A percentile compares a stretch with the other conserved stretches of the same genome.
Evolutionary conservation across 208 protist genomes (phyloP).

Genomic region (Lotmaria passim): DNA sequence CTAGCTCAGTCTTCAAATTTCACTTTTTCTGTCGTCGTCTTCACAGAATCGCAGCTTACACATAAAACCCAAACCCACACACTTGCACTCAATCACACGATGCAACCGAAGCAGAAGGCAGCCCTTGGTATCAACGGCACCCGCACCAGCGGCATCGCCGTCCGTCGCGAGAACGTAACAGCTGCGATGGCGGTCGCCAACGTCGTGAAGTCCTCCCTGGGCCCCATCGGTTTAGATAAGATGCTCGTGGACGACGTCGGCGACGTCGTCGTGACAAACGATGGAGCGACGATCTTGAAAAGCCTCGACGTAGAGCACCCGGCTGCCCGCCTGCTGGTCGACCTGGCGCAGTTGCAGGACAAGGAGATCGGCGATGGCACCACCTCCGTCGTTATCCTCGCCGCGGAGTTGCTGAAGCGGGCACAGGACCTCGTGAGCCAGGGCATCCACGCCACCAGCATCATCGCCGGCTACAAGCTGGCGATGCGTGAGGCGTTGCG

Average conservation of each 20-base stretch:
- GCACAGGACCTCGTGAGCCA: constrained; percentile 97
- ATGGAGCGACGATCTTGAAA: constrained; percentile 98
- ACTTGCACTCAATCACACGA: constrained; percentile 17
- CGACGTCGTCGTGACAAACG: constrained; percentile 99
- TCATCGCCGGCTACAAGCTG: constrained; percentile 99
- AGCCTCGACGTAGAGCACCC: constrained; percentile 95
- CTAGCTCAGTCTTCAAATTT: background rate
- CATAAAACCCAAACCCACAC: background rate
- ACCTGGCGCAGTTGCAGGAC: constrained; percentile 99
- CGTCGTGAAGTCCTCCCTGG: constrained; percentile 99
- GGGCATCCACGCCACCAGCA: constrained; percentile 98
- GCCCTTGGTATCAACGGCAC: constrained; percentile 95
- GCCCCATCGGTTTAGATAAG: constrained; percentile 99
- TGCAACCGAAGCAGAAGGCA: constrained; percentile 90
- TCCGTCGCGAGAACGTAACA: constrained; percentile 98
- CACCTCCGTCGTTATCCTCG: constrained; percentile 99
- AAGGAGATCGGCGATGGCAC: constrained; percentile 99
- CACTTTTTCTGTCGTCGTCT: background rate
- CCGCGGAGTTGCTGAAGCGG: constrained; percentile 98
- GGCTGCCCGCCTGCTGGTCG: constrained; percentile 97
- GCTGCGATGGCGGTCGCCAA: constrained; percentile 98
- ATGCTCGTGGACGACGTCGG: constrained; percentile 99
- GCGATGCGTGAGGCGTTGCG: constrained; percentile 96
- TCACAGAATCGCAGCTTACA: too few relatives aligned
- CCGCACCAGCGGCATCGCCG: constrained; percentile 94